phyloP scores from a whole-genome alignment of 2,329 filamentous ascomycete species.

The Fusarium sp. region DNA sequence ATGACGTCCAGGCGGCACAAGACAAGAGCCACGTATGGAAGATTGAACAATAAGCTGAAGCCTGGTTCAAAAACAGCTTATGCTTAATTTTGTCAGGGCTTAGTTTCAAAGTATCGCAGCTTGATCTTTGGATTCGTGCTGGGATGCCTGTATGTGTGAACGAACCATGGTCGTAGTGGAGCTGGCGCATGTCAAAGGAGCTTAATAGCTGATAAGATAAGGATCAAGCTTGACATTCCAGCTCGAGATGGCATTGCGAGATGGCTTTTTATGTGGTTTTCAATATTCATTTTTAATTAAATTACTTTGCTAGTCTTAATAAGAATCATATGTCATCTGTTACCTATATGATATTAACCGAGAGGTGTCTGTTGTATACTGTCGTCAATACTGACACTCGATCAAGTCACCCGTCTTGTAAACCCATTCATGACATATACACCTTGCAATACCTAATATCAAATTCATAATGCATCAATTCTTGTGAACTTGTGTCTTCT shows the following conservation, averaged over 20 bases:
- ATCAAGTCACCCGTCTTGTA: not conserved
- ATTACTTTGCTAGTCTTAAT: not conserved
- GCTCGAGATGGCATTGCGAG: slow-evolving; percentile 10
- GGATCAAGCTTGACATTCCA: slow-evolving; percentile 17
- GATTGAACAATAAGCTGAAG: not conserved
- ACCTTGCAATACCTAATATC: not conserved
- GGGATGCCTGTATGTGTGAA: slow-evolving; percentile 6
- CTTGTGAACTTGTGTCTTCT: slow-evolving; percentile 15
- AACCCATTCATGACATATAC: not conserved
- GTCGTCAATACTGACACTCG: no score
- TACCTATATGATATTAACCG: no score
- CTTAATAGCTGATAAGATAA: slow-evolving; percentile 45
- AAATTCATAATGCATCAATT: slow-evolving; percentile 8
- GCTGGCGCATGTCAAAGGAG: slow-evolving; percentile 25
- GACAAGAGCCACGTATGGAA: slow-evolving; percentile 4
- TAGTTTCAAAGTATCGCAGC: not conserved
- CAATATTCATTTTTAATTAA: not conserved
- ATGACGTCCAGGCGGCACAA: slow-evolving; percentile 34
- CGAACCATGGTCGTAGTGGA: slow-evolving; percentile 27
- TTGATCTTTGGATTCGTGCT: slow-evolving; percentile 6
- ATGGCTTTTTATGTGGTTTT: not conserved
- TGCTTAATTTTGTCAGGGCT: not conserved
- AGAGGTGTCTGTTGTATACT: no score
- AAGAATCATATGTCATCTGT: not conserved
- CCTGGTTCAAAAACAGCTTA: not conserved